Evolutionary conservation across 257 asterid species (phyloP).

Genomic region (Osmanthus fragrans): DNA sequence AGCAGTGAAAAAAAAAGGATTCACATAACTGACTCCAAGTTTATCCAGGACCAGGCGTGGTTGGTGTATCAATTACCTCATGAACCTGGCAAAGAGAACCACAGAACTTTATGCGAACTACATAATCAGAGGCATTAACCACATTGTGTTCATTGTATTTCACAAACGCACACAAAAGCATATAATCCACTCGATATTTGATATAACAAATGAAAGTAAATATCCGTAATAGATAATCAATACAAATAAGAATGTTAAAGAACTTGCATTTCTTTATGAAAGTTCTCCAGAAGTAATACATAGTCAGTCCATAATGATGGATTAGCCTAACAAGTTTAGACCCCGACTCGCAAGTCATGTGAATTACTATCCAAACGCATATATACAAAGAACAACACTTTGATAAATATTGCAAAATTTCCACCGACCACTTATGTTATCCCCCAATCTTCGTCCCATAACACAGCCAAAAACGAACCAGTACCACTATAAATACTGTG

Average conservation of each 20-base stretch:
- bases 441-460: neutral
- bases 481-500: neutral
- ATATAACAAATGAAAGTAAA: neutral
- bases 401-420: neutral
- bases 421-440: neutral
- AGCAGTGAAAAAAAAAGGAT: too few relatives aligned
- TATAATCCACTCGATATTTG: too few relatives aligned
- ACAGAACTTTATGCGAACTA: too few relatives aligned
- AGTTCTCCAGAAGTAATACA: neutral
- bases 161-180: too few relatives aligned
- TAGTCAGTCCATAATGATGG: neutral
- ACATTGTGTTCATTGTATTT: too few relatives aligned
- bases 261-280: neutral
- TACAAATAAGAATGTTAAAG: neutral
- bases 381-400: neutral
- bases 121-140: too few relatives aligned
- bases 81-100: too few relatives aligned
- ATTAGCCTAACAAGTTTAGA: neutral
- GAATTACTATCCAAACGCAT: neutral
- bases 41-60: too few relatives aligned
- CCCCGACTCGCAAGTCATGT: neutral
- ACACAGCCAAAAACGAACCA: neutral
- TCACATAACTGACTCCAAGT: too few relatives aligned
- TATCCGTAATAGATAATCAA: neutral
- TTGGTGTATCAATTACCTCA: too few relatives aligned